Percentiles rank a stretch among this genome's conserved stretches.
phyloP scores from a whole-genome alignment of 2,329 filamentous ascomycete species.

The Monilinia polystroma region DNA sequence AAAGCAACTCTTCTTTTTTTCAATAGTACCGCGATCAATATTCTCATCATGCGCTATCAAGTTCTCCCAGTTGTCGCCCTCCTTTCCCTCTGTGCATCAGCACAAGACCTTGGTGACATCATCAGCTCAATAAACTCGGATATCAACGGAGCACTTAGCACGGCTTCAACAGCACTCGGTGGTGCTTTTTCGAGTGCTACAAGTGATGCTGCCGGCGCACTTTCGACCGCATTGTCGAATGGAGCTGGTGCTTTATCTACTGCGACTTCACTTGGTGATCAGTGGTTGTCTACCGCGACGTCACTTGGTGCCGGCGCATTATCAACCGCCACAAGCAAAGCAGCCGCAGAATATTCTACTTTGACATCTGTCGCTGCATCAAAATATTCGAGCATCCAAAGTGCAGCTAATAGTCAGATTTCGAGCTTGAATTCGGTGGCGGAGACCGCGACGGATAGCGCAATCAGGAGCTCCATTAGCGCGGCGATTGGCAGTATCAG shows the following conservation, averaged over 20 bases:
- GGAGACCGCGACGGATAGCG: constrained; percentile 7
- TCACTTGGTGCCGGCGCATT: neutral
- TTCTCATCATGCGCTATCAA: constrained; percentile 22
- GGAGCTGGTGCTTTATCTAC: neutral
- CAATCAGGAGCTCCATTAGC: constrained; percentile 19
- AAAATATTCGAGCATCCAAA: constrained; percentile 2
- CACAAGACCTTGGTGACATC: constrained; percentile 7
- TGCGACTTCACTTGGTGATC: neutral
- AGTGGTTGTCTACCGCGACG: neutral
- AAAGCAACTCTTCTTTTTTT: neutral
- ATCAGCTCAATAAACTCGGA: constrained; percentile 9
- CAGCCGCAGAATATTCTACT: neutral
- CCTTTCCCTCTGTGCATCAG: constrained; percentile 5
- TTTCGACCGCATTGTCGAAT: neutral
- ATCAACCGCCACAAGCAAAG: neutral
- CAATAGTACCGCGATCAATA: neutral
- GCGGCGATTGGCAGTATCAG: constrained; percentile 17
- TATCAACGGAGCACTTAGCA: neutral
- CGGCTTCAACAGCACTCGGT: neutral
- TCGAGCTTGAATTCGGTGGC: constrained; percentile 19
- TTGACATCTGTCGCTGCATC: constrained; percentile 14
- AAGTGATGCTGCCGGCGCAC: neutral
- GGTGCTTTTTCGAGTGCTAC: constrained; percentile 1
- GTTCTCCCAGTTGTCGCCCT: constrained; percentile 18
- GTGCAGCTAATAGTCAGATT: constrained; percentile 14